Percentiles rank a stretch among this genome's conserved stretches.
Evolutionary conservation across 176 grass and related monocot species (phyloP).

Genomic region (Otatea glauca): DNA sequence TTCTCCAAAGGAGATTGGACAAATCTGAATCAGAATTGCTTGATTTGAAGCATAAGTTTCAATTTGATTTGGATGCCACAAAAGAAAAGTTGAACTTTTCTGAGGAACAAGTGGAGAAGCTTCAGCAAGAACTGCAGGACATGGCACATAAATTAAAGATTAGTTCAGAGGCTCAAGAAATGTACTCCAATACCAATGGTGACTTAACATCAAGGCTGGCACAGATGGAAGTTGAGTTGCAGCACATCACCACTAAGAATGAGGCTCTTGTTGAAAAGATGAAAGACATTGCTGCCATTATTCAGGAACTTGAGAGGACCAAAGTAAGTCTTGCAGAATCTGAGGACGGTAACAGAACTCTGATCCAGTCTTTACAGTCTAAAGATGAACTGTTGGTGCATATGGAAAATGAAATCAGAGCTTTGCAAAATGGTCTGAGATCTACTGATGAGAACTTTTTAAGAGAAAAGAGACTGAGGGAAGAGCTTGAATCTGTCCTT

Average conservation of each 20-base stretch:
- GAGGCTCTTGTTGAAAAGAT: constrained; percentile 53
- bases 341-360: constrained; percentile 52
- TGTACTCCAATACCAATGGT: constrained; percentile 51
- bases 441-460: constrained; percentile 45
- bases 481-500: constrained; percentile 70
- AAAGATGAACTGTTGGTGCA: constrained; percentile 57
- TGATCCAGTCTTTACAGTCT: constrained; percentile 65
- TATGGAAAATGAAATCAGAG: constrained; percentile 76
- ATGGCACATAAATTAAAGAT: constrained; percentile 67
- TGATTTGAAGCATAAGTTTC: constrained; percentile 59
- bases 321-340: constrained; percentile 59
- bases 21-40: constrained; percentile 51
- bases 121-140: constrained; percentile 75
- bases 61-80: constrained; percentile 58
- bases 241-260: constrained; percentile 51
- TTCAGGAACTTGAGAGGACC: constrained; percentile 67
- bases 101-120: constrained; percentile 58
- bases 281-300: constrained; percentile 49
- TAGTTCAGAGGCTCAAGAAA: constrained; percentile 71
- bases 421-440: constrained; percentile 55
- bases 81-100: constrained; percentile 66
- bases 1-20: constrained; percentile 50
- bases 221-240: constrained; percentile 75
- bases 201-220: constrained; percentile 72
- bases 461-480: constrained; percentile 61